Percentiles rank a stretch among this genome's conserved stretches.
These are phyloP conservation scores for Exophiala sideris DNA, from an alignment of 2,329 filamentous ascomycete species.

Conservation along the genomic window DNA sequence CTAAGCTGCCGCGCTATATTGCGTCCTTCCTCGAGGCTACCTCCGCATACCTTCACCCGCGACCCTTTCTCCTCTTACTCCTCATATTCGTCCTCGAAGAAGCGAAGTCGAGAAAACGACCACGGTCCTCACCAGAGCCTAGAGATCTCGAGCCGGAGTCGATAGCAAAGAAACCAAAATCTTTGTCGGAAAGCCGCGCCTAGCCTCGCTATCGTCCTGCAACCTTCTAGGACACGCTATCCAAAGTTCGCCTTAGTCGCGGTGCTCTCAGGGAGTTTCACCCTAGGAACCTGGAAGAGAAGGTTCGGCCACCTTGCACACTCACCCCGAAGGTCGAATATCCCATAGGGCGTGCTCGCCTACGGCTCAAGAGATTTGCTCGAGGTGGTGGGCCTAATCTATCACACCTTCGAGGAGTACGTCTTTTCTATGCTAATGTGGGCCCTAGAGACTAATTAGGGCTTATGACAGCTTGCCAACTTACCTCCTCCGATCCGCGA, in stretches of 20 bases:
- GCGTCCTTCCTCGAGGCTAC: not conserved
- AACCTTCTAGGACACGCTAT: slow-evolving; percentile 22
- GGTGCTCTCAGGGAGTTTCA: slow-evolving; percentile 21
- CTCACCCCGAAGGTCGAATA: not conserved
- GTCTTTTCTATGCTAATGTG: not conserved
- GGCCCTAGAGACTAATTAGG: not conserved
- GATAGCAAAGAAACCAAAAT: slow-evolving; percentile 14
- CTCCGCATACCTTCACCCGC: slow-evolving; percentile 14
- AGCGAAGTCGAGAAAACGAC: slow-evolving; percentile 15
- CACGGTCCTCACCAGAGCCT: slow-evolving; percentile 3
- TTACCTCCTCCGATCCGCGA: not conserved
- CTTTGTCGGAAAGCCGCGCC: not conserved
- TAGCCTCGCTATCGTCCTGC: slow-evolving; percentile 5
- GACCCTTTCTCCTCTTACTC: slow-evolving; percentile 21
- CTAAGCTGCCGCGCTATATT: not conserved
- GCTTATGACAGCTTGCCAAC: slow-evolving; percentile 11
- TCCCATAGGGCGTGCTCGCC: not conserved
- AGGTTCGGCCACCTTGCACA: not conserved
- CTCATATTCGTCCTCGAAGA: slow-evolving; percentile 17
- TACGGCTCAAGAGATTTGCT: slow-evolving; percentile 19
- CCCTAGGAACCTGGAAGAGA: slow-evolving; percentile 7
- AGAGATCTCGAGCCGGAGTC: slow-evolving; percentile 2
- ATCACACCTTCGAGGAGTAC: slow-evolving; percentile 22
- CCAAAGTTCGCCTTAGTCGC: slow-evolving; percentile 14
- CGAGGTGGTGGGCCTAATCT: slow-evolving; percentile 17